Base-by-base conservation (phyloP, 352 stramenopile species). In the Pythium plurisporium region DNA sequence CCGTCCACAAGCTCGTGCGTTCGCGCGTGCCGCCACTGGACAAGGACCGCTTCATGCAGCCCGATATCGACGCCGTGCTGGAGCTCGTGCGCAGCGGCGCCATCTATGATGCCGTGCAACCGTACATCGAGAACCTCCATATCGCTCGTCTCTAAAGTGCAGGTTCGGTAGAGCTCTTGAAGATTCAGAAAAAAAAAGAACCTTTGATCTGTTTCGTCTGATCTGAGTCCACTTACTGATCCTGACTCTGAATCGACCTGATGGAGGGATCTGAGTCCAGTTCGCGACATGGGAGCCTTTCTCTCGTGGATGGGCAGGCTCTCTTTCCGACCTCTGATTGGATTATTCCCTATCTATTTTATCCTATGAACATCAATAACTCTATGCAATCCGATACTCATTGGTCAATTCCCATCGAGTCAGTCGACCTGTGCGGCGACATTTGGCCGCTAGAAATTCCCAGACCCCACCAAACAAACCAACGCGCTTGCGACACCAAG, bases 41-140 rank as follows among this genome's bases (percentile, higher is more conserved):
- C 48, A 86, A 88, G 53, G 87, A 96, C 60, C 82, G 87, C 29
- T 79, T 91, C 70, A 94, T 96, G 80, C 77, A 81, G 61, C 80
- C 82, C n/a, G 87, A 96, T 56, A 96, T 96, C 36, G 82, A 96
- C 42, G 76, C 76, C 5, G 82, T 92, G 27, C 57, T 91, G 45
- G 73, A 88, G 26, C 73, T 96, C 45, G 76, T 96, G 43, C 76
- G 76, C 56, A 86, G 71, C 29, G 86, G 86, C 26, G 62, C 68
- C 37, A 74, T 96, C 56, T 82, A 76, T 56, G 70, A 79, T 2
- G 68, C 62, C 9, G 81, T 87, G 22, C 65, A 73, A 53, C 82
- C 77, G 4, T 88, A 76, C 64, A 58, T 90, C 40, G 51, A 72
- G 23, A 72, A 82, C 41, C 48, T 87, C 47, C 72, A 88, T 55